Conservation (phyloP, 1,139 yeast species). For the Hyphopichia khmerensis region DNA sequence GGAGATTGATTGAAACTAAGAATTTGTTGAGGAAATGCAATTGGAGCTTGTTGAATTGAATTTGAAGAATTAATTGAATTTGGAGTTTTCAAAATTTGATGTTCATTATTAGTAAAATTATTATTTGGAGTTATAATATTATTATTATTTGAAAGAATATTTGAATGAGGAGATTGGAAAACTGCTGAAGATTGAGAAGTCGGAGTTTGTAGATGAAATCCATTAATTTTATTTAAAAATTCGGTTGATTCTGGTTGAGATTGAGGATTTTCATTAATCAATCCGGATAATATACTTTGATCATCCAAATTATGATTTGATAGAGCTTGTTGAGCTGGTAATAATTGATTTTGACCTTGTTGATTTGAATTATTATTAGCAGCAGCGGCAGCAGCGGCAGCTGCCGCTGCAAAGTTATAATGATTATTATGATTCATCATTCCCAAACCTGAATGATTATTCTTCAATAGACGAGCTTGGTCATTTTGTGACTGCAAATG, state of each 20-base stretch:
- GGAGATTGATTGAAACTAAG: background rate
- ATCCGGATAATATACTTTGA: background rate
- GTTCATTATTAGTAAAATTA: slow-evolving; percentile 5
- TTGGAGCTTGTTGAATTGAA: background rate
- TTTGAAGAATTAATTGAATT: background rate
- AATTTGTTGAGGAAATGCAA: slow-evolving; percentile 3
- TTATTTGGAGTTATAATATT: background rate
- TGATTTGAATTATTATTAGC: slow-evolving; percentile 4
- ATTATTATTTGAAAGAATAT: background rate
- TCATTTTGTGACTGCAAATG: background rate
- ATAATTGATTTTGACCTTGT: background rate
- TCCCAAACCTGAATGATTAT: background rate
- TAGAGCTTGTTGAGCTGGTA: slow-evolving; percentile 1
- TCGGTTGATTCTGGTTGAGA: slow-evolving; percentile 1
- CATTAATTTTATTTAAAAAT: slow-evolving; percentile 9
- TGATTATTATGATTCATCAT: slow-evolving; percentile 1
- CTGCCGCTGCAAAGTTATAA: slow-evolving; percentile 2
- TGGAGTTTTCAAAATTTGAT: background rate
- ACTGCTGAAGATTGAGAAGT: slow-evolving; percentile 8
- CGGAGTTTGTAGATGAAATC: slow-evolving; percentile 13
- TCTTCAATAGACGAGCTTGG: background rate
- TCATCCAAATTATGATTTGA: slow-evolving; percentile 1
- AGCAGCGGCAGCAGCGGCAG: slow-evolving; percentile 3
- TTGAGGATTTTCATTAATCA: background rate
- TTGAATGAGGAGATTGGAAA: slow-evolving; percentile 5